Conservation (phyloP, 1,284 basidiomycete genomes). For the Ustilago nuda region DNA sequence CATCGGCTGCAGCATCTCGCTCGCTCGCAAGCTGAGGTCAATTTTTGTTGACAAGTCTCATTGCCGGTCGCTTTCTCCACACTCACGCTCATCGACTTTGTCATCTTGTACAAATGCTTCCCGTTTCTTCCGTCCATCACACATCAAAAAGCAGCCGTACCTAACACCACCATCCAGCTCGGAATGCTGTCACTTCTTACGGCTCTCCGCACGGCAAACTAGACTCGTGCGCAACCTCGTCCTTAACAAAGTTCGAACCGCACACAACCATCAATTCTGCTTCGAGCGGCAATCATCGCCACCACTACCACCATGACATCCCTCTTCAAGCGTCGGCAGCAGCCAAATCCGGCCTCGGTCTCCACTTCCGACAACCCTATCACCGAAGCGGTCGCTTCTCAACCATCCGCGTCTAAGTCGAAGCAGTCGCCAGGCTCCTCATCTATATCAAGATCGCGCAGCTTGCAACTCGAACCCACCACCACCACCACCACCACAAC, state of each 20-base stretch:
- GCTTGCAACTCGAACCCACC: slow-evolving; percentile 3
- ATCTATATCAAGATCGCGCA: background rate
- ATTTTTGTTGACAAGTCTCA: background rate
- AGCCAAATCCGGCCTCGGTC: slow-evolving; percentile 38
- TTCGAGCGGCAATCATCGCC: background rate
- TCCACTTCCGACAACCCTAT: slow-evolving; percentile 13
- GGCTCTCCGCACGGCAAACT: background rate
- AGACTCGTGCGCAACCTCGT: background rate
- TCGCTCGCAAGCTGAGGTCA: background rate
- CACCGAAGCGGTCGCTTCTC: slow-evolving; percentile 8
- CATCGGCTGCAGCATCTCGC: background rate
- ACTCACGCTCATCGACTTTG: background rate
- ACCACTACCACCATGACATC: slow-evolving; percentile 26
- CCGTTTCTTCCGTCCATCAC: background rate
- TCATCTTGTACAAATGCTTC: background rate
- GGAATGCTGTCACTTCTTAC: background rate
- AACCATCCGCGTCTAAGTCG: slow-evolving; percentile 3
- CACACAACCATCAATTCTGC: background rate
- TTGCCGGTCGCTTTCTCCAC: background rate
- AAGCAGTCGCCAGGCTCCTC: slow-evolving; percentile 1
- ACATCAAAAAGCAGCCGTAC: background rate
- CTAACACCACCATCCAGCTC: background rate
- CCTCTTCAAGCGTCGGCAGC: slow-evolving; percentile 45
- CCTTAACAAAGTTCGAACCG: background rate
- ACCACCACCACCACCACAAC: slow-evolving; percentile 1